Conservation (phyloP, 129 eudicot species). For the Tagetes patula region DNA sequence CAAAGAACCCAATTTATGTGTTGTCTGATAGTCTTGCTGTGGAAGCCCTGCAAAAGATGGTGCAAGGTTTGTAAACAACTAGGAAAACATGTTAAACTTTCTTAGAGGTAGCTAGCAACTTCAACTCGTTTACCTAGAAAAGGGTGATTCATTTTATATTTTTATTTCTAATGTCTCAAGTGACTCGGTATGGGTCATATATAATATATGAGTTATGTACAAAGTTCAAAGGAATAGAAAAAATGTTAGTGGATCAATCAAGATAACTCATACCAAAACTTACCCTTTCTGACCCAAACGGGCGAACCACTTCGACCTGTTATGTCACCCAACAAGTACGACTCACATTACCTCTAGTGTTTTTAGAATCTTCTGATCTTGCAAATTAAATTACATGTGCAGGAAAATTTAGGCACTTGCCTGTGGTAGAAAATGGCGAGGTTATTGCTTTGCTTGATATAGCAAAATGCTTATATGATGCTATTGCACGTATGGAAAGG, state of each 20-base stretch:
- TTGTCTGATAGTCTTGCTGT: slow-evolving; percentile 94
- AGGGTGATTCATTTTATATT: slow-evolving; percentile 4
- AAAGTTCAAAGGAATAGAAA: not conserved
- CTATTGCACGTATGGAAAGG: slow-evolving; percentile 94
- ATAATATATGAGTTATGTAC: not conserved
- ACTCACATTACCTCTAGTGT: not conserved
- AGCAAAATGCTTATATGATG: slow-evolving; percentile 94
- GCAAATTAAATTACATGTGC: slow-evolving; percentile 23
- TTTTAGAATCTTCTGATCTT: slow-evolving; percentile 1
- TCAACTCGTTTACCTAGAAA: not conserved
- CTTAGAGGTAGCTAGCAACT: not conserved
- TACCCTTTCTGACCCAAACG: not conserved
- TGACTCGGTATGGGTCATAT: not conserved
- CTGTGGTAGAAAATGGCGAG: slow-evolving; percentile 96
- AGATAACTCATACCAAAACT: not conserved
- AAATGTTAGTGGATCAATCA: not conserved
- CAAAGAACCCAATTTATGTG: slow-evolving; percentile 94
- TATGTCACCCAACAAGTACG: not conserved
- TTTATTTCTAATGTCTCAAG: not conserved
- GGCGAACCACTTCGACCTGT: not conserved
- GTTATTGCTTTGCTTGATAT: slow-evolving; percentile 96
- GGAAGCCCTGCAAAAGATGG: slow-evolving; percentile 98
- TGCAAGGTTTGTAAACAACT: slow-evolving; percentile 60
- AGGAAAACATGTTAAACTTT: not conserved
- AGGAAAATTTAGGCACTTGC: slow-evolving; percentile 97